phyloP scores from a whole-genome alignment of 73 alveolate genomes.

The Paramecium sexaurelia region DNA sequence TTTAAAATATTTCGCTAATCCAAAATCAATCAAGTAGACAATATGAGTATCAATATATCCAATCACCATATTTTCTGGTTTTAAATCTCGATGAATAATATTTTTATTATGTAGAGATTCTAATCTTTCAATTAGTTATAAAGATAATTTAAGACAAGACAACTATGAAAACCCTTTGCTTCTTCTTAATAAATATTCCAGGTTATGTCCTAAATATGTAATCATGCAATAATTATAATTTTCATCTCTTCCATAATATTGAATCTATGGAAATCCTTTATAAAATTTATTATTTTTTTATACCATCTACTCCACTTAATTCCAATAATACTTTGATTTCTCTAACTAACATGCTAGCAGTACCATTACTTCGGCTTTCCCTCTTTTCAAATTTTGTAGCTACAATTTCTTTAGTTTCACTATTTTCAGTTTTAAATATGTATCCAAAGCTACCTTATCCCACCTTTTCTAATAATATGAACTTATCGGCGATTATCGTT shows the following conservation, averaged over 20 bases:
- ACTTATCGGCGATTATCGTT: slow-evolving; percentile 51
- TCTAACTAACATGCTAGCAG: slow-evolving; percentile 59
- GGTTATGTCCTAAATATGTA: slow-evolving; percentile 90
- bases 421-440: slow-evolving; percentile 57
- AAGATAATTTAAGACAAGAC: slow-evolving; percentile 29
- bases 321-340: slow-evolving; percentile 66
- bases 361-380: slow-evolving; percentile 7
- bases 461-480: slow-evolving; percentile 52
- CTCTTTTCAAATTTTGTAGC: slow-evolving; percentile 66
- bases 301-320: slow-evolving; percentile 46
- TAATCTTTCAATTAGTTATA: slow-evolving; percentile 54
- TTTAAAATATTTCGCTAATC: slow-evolving; percentile 87
- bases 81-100: slow-evolving; percentile 61
- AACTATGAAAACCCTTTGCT: slow-evolving; percentile 43
- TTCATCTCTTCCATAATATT: slow-evolving; percentile 74
- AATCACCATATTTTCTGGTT: slow-evolving; percentile 65
- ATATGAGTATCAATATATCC: slow-evolving; percentile 44
- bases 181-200: slow-evolving; percentile 84
- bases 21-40: slow-evolving; percentile 90
- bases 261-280: slow-evolving; percentile 66
- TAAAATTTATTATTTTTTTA: not conserved
- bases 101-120: slow-evolving; percentile 46
- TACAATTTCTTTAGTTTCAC: slow-evolving; percentile 58
- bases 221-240: slow-evolving; percentile 83
- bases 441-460: slow-evolving; percentile 68